Evolutionary conservation across 768 basidiomycete species (phyloP), one percentile per base, ranked within the genome.

Genomic region (Naganishia onofrii): DNA sequence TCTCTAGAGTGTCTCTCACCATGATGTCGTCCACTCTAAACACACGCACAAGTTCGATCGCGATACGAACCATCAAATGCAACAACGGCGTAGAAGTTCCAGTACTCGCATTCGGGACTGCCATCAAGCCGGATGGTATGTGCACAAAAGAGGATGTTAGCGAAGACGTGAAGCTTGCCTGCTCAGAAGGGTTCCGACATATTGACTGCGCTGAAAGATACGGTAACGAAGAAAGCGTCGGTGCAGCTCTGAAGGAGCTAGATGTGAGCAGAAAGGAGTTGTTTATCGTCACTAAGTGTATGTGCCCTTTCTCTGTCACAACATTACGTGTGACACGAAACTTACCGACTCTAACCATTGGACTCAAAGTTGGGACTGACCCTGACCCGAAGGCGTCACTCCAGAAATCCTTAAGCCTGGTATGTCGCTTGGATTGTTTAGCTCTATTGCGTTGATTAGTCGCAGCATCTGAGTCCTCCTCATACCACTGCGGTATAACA

Each of bases 211-310:
- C 70, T 28, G 57, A 58, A 23, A 21, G 55, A 56, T 82, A 83
- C 67, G 67, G 53, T 2, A 83, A 81, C 68, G 76, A 78, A 57
- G 67, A 55, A 3, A 74, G 72, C 6, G 72, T 82, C 8, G 81
- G 81, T 0, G 63, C 71, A 2, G 82, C 78, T 0, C 54, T 82
- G 12, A 72, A 72, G 34, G 48, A 72, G 32, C 75, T 70, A 66
- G 76, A 73, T 2, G 51, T 79, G 10, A 57, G 74, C 0, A 51
- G 81, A 26, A 76, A 80, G 51, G 66, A 76, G 64, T 76, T 90
- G 12, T 90, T 84, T 78, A 83, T 90, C 74, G 86, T 87, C 1
- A 76, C 76, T 32, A 81, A 78, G 63, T 74, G 74, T 75, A 55
- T 32, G 72, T 74, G n/a, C 7, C 48, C 1, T 21, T 13, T 23